Conservation (phyloP, 495 filamentous ascomycete species). For the Penicillium flavigenum region DNA sequence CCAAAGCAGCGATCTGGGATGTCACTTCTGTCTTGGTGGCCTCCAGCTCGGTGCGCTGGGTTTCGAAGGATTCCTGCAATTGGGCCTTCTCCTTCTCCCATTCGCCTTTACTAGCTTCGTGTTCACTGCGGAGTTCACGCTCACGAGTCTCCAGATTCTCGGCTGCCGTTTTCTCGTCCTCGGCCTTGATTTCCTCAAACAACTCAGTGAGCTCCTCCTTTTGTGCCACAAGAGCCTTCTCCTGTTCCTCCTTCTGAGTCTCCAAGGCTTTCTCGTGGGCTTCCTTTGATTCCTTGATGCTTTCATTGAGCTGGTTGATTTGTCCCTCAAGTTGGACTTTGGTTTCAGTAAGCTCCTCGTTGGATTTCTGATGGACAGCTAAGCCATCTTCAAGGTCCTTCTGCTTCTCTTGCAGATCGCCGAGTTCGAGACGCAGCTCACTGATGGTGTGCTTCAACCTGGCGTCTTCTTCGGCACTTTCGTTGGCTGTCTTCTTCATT, state of each 20-base stretch:
- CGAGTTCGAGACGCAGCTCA: constrained; percentile 55
- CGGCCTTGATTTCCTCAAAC: constrained; percentile 50
- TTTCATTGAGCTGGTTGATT: constrained; percentile 50
- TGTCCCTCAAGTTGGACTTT: constrained; percentile 50
- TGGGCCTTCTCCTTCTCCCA: constrained; percentile 46
- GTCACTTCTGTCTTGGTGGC: constrained; percentile 35
- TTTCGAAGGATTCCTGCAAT: constrained; percentile 43
- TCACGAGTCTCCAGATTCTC: constrained; percentile 43
- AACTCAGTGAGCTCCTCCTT: constrained; percentile 47
- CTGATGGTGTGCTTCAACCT: constrained; percentile 50
- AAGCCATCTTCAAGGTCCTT: constrained; percentile 50
- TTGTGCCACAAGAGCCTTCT: constrained; percentile 38
- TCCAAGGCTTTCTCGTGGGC: constrained; percentile 38
- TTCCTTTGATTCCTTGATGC: constrained; percentile 43
- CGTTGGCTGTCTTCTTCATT: constrained; percentile 51
- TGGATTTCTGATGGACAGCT: constrained; percentile 39
- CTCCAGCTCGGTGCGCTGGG: constrained; percentile 39
- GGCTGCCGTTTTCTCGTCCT: constrained; percentile 45
- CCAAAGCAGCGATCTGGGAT: constrained; percentile 31
- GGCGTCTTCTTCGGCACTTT: constrained; percentile 49
- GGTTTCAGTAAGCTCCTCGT: constrained; percentile 39
- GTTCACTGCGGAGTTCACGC: constrained; percentile 38
- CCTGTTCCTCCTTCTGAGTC: constrained; percentile 43
- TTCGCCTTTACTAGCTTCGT: constrained; percentile 39
- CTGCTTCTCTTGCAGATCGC: constrained; percentile 55